phyloP scores from a whole-genome alignment of 495 filamentous ascomycete genomes.

The Antarctomyces pellizariae region DNA sequence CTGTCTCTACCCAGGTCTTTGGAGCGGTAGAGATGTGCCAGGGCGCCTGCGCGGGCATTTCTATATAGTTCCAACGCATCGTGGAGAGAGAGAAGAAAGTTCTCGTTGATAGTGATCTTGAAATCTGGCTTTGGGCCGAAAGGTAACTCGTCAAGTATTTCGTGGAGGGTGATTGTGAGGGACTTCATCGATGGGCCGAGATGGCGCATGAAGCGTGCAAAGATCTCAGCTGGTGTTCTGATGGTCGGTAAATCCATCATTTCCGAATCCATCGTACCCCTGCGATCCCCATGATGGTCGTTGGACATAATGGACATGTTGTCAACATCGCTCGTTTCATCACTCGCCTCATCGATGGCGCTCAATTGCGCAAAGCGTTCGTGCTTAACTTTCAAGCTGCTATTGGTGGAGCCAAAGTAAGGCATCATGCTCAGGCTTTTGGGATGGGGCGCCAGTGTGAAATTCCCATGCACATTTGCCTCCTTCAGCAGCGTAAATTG shows the following conservation, averaged over 20 bases:
- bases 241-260: constrained; percentile 11
- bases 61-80: constrained; percentile 63
- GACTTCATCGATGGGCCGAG: constrained; percentile 92
- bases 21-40: constrained; percentile 53
- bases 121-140: constrained; percentile 42
- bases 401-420: constrained; percentile 1
- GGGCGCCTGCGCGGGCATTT: constrained; percentile 43
- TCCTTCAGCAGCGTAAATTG: constrained; percentile 69
- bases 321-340: constrained; percentile 30
- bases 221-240: constrained; percentile 50
- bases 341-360: constrained; percentile 41
- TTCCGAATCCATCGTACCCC: constrained; percentile 6
- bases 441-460: constrained; percentile 2
- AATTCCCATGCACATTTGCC: constrained; percentile 12
- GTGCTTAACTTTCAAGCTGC: constrained; percentile 1
- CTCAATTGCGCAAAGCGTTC: constrained; percentile 21
- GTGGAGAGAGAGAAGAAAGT: constrained; percentile 52
- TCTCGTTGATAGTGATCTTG: constrained; percentile 46
- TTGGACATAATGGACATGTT: constrained; percentile 6
- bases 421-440: neutral
- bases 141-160: constrained; percentile 71
- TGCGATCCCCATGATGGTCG: constrained; percentile 1
- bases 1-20: constrained; percentile 41
- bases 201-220: constrained; percentile 64
- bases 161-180: constrained; percentile 66